These are phyloP conservation scores for Ogataea ramenticola DNA, from an alignment of 805 yeast species.

Conservation along the genomic window DNA sequence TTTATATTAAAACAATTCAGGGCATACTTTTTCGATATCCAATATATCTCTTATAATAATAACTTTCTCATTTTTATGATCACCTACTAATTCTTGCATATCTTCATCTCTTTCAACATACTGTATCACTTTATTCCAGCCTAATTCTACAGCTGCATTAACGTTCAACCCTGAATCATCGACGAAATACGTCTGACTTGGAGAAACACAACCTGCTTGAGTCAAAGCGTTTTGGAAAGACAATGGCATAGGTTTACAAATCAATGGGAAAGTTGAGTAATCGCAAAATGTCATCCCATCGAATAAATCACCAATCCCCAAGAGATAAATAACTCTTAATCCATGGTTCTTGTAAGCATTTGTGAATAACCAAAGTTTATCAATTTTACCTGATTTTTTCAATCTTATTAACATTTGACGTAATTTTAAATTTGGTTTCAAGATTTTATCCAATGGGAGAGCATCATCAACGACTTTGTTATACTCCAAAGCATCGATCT, in stretches of 20 bases:
- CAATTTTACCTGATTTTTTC: constrained; percentile 41
- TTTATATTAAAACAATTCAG: constrained; percentile 37
- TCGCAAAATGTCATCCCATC: constrained; percentile 95
- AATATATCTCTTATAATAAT: constrained; percentile 48
- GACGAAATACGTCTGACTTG: constrained; percentile 57
- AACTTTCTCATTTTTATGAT: constrained; percentile 34
- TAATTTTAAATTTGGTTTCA: constrained; percentile 51
- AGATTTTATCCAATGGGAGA: constrained; percentile 73
- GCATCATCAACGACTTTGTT: constrained; percentile 89
- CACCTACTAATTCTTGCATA: constrained; percentile 26
- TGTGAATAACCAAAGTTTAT: constrained; percentile 84
- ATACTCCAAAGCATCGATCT: constrained; percentile 83
- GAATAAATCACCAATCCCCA: constrained; percentile 88
- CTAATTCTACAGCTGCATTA: constrained; percentile 60
- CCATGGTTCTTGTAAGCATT: constrained; percentile 94
- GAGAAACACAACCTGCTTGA: constrained; percentile 50
- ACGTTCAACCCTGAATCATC: constrained; percentile 85
- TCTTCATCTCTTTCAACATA: constrained; percentile 67
- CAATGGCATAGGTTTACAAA: constrained; percentile 83
- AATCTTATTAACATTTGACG: constrained; percentile 45
- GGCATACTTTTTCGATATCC: constrained; percentile 44
- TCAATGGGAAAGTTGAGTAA: constrained; percentile 58
- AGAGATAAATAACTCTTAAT: constrained; percentile 61
- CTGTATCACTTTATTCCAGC: constrained; percentile 68
- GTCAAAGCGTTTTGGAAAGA: constrained; percentile 60